These are phyloP conservation scores for Stipa capillata DNA, from an alignment of 176 grass and related monocot genomes.

Conservation along the genomic window DNA sequence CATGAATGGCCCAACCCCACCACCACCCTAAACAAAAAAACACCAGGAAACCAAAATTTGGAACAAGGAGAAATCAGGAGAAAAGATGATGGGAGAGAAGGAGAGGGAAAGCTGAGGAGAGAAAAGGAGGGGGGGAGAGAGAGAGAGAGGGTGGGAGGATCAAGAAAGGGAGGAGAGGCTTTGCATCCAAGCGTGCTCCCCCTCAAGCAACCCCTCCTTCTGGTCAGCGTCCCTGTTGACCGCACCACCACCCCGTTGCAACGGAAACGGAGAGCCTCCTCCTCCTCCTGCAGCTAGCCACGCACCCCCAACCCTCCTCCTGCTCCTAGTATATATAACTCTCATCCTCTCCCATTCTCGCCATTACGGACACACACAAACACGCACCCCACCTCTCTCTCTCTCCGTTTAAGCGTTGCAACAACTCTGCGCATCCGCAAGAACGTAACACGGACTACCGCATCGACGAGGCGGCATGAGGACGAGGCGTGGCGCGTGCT, in stretches of 20 bases:
- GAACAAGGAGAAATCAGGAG: not conserved
- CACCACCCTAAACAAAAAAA: not conserved
- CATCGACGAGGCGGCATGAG: slow-evolving; percentile 16
- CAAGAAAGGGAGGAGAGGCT: slow-evolving; percentile 40
- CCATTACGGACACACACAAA: slow-evolving; percentile 32
- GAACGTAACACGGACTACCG: not conserved
- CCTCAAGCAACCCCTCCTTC: slow-evolving; percentile 27
- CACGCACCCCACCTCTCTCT: no score
- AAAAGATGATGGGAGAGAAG: not conserved
- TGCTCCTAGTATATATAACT: slow-evolving; percentile 28
- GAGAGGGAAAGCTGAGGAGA: not conserved
- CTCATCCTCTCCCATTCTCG: not conserved
- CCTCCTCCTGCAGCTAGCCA: not conserved
- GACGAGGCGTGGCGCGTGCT: slow-evolving; percentile 38
- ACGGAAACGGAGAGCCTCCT: slow-evolving; percentile 10
- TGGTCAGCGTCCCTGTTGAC: slow-evolving; percentile 52
- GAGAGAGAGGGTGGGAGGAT: slow-evolving; percentile 16
- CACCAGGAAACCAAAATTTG: not conserved
- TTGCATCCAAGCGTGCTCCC: slow-evolving; percentile 51
- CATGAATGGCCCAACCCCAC: slow-evolving; percentile 21
- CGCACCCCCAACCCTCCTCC: not conserved
- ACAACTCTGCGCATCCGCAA: not conserved
- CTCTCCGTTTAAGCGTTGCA: not conserved
- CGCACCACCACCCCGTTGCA: slow-evolving; percentile 6
- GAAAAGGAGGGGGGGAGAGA: not conserved